A percentile compares a stretch with the other conserved stretches of the same genome.
These are phyloP conservation scores for Sphagnum magellanicum DNA, from an alignment of 228 moss, liverwort and hornwort species.

Conservation along the genomic window DNA sequence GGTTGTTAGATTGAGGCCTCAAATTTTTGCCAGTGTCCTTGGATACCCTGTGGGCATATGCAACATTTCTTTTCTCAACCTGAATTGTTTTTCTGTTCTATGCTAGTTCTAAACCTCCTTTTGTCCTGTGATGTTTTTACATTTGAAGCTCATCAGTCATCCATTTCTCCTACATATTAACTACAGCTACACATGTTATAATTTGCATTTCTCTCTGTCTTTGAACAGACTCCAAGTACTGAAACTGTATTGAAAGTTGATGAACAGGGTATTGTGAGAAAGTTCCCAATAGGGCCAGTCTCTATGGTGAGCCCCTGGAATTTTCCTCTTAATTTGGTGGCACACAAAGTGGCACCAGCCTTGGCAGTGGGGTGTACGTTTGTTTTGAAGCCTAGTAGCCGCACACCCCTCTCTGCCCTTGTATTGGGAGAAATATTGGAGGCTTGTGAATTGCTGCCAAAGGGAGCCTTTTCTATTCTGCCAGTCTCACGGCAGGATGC, in stretches of 20 bases:
- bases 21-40: too few relatives aligned
- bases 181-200: too few relatives aligned
- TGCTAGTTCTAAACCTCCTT: too few relatives aligned
- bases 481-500: conserved; percentile 79
- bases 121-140: too few relatives aligned
- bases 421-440: conserved; percentile 71
- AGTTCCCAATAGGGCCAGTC: conserved; percentile 90
- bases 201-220: too few relatives aligned
- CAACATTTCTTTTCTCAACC: too few relatives aligned
- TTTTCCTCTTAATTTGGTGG: conserved; percentile 84
- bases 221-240: too few relatives aligned
- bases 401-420: conserved; percentile 80
- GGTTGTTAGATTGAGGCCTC: too few relatives aligned
- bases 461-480: conserved; percentile 78
- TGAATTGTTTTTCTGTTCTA: too few relatives aligned
- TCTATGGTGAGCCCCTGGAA: conserved; percentile 99
- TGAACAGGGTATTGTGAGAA: conserved; percentile 71
- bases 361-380: conserved; percentile 87
- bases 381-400: conserved; percentile 86
- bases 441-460: conserved; percentile 54
- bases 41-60: too few relatives aligned
- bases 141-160: too few relatives aligned
- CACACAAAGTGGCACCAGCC: conserved; percentile 93
- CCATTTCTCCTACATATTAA: too few relatives aligned
- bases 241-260: not conserved